Evolutionary conservation across 2,329 filamentous ascomycete species (phyloP), one percentile per base, ranked within the genome.

Genomic region (Nemania serpens): DNA sequence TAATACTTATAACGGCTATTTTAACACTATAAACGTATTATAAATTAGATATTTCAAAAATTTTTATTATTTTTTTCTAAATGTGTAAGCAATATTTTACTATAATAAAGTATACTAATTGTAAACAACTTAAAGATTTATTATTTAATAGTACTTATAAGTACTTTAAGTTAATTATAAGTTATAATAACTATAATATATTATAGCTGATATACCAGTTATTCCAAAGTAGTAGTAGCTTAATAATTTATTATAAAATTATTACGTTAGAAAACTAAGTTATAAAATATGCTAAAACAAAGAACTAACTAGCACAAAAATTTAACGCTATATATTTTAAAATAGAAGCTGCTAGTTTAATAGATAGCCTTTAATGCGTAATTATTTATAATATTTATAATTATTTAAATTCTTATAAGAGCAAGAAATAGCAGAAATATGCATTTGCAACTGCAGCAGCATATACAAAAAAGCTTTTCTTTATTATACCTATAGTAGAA

Each of bases 251-350:
- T 54, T 65, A 65, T 25, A 62, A 62, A 25, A 42, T 50, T 6
- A 59, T 68, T 37, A 64, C 64, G 2, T 68, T 59, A 50, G 62
- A 48, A 5, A 68, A 66, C 33, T 58, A 60, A 48, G 58, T 68
- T 5, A 65, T 68, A 11, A 63, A 62, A 45, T 33, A 68, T 43
- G 55, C 51, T 3, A 12, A n/a, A 11, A 49, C 39, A 11, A 61
- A 62, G 39, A 58, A 68, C 33, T 25, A 20, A 17, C 36, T 63
- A 3, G 61, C 55, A 9, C 17, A 37, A n/a, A 2, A 48, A 9
- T 55, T 58, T 13, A 42, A 58, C 6, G 58, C 54, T 11, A 55
- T 66, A 5, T 67, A 61, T 36, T 58, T 67, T 39, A 59, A 66
- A 41, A 66, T 67, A 50, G 50, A 62, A 34, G 50, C 50, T 1